Percentiles rank a stretch among this genome's conserved stretches.
These are phyloP conservation scores for Mucor irregularis DNA, from an alignment of 371 early-diverging fungal genomes.

Conservation along the genomic window DNA sequence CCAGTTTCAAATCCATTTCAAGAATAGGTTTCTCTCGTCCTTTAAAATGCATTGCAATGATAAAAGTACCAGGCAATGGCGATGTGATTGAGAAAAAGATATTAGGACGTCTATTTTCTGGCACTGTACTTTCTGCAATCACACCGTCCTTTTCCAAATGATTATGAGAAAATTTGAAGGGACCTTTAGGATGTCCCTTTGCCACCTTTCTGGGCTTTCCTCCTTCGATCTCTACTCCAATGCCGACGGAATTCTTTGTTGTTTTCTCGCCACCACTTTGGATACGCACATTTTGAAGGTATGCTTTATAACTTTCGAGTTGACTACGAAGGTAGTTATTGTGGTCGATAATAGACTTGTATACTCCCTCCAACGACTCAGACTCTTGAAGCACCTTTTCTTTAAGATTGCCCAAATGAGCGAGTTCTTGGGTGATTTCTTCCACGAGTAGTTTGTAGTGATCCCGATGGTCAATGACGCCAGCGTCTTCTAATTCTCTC, in stretches of 20 bases:
- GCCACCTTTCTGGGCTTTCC: conserved; percentile 35
- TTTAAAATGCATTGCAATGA: conserved; percentile 89
- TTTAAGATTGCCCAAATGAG: conserved; percentile 87
- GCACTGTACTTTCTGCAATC: conserved; percentile 88
- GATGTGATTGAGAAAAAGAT: conserved; percentile 88
- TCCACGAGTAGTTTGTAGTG: conserved; percentile 81
- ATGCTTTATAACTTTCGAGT: conserved; percentile 92
- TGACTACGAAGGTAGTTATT: conserved; percentile 89
- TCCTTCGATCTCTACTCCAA: conserved; percentile 45
- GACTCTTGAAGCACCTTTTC: conserved; percentile 85
- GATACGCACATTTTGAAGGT: conserved; percentile 91
- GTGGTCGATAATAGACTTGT: conserved; percentile 91
- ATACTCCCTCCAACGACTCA: conserved; percentile 76
- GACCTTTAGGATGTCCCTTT: conserved; percentile 51
- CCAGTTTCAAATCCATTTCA: conserved; percentile 94
- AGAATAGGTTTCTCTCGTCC: conserved; percentile 90
- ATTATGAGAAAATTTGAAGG: conserved; percentile 79
- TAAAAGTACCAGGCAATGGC: conserved; percentile 86
- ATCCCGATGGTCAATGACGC: conserved; percentile 77
- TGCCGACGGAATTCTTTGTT: conserved; percentile 45
- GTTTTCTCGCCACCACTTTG: conserved; percentile 67
- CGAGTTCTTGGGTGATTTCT: conserved; percentile 85
- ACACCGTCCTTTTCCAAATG: conserved; percentile 92
- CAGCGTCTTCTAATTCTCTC: conserved; percentile 76
- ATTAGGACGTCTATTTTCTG: conserved; percentile 88